Conservation (phyloP, 2,329 filamentous ascomycete species). For the Fusarium sarcochroum region DNA sequence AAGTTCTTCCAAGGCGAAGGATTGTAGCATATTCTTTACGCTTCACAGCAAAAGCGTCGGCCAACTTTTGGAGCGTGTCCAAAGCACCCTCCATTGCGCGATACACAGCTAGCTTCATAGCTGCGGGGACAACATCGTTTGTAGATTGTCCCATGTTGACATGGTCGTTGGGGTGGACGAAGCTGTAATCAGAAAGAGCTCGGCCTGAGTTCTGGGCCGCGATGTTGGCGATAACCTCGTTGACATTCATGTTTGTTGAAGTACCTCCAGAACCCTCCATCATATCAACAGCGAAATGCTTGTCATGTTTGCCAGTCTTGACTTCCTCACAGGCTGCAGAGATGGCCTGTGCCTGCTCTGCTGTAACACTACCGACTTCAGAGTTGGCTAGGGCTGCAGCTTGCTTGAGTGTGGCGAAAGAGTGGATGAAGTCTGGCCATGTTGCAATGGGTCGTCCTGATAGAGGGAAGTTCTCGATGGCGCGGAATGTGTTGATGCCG, state of each 20-base stretch:
- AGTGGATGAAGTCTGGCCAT: slow-evolving; percentile 8
- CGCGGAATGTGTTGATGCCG: slow-evolving; percentile 12
- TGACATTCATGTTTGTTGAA: slow-evolving; percentile 19
- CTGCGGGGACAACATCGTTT: slow-evolving; percentile 7
- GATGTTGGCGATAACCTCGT: slow-evolving; percentile 19
- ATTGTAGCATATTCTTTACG: not conserved
- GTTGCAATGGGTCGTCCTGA: slow-evolving; percentile 10
- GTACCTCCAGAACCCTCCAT: slow-evolving; percentile 16
- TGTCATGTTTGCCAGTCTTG: slow-evolving; percentile 1
- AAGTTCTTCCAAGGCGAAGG: slow-evolving; percentile 13
- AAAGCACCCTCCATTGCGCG: not conserved
- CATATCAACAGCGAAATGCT: slow-evolving; percentile 17
- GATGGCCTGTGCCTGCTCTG: slow-evolving; percentile 3
- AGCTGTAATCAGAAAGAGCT: slow-evolving; percentile 3
- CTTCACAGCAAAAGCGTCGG: slow-evolving; percentile 2
- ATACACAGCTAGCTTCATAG: slow-evolving; percentile 17
- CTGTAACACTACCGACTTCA: not conserved
- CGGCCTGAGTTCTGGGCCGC: slow-evolving; percentile 8
- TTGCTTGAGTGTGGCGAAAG: slow-evolving; percentile 11
- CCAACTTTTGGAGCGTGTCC: not conserved
- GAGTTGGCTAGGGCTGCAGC: slow-evolving; percentile 13
- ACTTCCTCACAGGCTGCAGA: slow-evolving; percentile 2
- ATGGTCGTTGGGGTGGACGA: slow-evolving; percentile 15
- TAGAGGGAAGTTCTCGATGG: slow-evolving; percentile 14
- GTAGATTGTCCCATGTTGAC: slow-evolving; percentile 18